Evolutionary conservation across 164 flowering plant genomes (phyloP).

Genomic region (Sextonia rubra): DNA sequence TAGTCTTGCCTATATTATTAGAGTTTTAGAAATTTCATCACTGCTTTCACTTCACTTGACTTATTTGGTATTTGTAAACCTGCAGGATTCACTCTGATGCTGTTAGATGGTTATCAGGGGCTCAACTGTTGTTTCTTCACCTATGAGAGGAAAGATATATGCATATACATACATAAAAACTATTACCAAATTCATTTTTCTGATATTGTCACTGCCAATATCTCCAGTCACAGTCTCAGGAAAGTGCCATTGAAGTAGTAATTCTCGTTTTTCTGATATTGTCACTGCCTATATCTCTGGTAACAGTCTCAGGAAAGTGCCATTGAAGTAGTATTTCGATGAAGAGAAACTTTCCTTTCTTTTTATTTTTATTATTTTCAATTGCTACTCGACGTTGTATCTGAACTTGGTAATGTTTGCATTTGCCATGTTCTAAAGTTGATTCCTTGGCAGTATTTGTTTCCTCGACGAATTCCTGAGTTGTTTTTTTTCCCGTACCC

Average conservation of each 20-base stretch:
- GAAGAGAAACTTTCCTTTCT: background rate
- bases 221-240: slow-evolving; percentile 6
- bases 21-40: background rate
- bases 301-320: slow-evolving; percentile 8
- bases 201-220: slow-evolving; percentile 2
- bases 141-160: background rate
- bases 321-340: background rate
- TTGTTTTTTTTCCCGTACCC: too few species aligned
- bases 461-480: too few species aligned
- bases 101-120: background rate
- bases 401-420: slow-evolving; percentile 1
- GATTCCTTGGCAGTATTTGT: background rate
- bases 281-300: background rate
- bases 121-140: background rate
- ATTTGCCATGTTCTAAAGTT: background rate
- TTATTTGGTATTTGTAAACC: background rate
- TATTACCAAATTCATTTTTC: background rate
- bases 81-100: background rate
- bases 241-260: background rate
- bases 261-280: background rate
- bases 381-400: background rate
- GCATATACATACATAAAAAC: background rate
- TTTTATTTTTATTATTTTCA: background rate
- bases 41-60: background rate
- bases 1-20: background rate